A percentile compares a stretch with the other conserved stretches of the same genome.
These are phyloP conservation scores for Gryganskiella cystojenkinii DNA, from an alignment of 192 early-diverging fungal species.

Conservation along the genomic window DNA sequence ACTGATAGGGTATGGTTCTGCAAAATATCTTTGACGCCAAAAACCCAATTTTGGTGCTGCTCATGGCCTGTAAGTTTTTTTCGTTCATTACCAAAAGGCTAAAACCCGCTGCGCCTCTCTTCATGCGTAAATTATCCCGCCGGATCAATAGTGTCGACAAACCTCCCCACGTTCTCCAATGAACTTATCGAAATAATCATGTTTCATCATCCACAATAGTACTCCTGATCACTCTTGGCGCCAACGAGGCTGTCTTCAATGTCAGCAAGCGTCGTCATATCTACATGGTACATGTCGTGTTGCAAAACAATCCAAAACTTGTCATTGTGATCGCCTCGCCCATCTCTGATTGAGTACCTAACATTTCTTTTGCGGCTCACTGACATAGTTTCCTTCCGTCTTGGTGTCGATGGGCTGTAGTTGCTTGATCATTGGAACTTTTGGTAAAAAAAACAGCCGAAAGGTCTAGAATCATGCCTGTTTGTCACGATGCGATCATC, in stretches of 20 bases:
- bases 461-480: not conserved
- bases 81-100: no score
- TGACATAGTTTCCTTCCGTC: constrained; percentile 60
- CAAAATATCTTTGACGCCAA: constrained; percentile 73
- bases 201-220: no score
- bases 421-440: constrained; percentile 60
- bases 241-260: constrained; percentile 78
- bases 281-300: constrained; percentile 69
- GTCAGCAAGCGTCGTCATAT: constrained; percentile 74
- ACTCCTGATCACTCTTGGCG: constrained; percentile 67
- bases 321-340: not conserved
- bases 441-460: constrained; percentile 52
- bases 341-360: not conserved
- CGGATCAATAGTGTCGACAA: not conserved
- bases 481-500: not conserved
- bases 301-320: not conserved
- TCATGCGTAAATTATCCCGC: not conserved
- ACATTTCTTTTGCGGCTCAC: constrained; percentile 18
- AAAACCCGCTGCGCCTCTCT: not conserved
- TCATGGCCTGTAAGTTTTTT: constrained; percentile 70
- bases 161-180: not conserved
- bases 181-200: not conserved
- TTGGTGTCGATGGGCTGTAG: constrained; percentile 61
- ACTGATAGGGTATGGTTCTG: constrained; percentile 66
- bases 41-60: constrained; percentile 67